Base-by-base conservation (phyloP, 257 asterid species). In the Vinca minor region DNA sequence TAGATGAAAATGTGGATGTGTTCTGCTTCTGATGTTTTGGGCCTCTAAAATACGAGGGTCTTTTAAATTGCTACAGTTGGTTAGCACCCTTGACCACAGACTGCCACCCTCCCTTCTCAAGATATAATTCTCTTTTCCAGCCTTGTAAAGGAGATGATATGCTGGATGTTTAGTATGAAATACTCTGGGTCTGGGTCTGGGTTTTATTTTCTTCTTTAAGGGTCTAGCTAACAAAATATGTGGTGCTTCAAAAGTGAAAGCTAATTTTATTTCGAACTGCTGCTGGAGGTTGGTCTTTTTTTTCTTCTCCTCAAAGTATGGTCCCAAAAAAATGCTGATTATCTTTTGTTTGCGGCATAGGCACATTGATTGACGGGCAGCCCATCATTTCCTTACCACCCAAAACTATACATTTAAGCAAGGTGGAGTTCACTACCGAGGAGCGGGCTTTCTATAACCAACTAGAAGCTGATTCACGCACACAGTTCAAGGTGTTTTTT, bases 341-440 rank as follows among this genome's bases (percentile, higher is more conserved):
- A 70, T 71, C 52, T 41, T 73, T 63, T 64, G 31, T 18, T 45
- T 60, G 74, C 72, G 63, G 23, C 67, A 17, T 77, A 93, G 99
- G 89, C 66, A 84, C 94, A 20, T 56, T 74, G 58, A 76, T 89
- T 78, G 87, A 77, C 64, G 92, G 94, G 46, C 64, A 75, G 76
- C 95, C 99, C 68, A 89, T 93, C 38, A 89, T 93, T 65, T 78
- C 54, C 62, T 76, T 93, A 58, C 99, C 99, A 54, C 94, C 97
- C 26, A 93, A 93, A 74, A 81, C 69, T 70, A 80, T 82, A 65
- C 69, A 77, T 59, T 75, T 93, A 80, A 68, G 69, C 59, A 82
- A 71, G 85, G 95, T 87, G 75, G 89, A 82, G 2, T 93, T 93
- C 80, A 78, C 99, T 67, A 15, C 72, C 20, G 94, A 87, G 75